Conservation (phyloP, 768 basidiomycete species). For the Podaxis sp. region DNA sequence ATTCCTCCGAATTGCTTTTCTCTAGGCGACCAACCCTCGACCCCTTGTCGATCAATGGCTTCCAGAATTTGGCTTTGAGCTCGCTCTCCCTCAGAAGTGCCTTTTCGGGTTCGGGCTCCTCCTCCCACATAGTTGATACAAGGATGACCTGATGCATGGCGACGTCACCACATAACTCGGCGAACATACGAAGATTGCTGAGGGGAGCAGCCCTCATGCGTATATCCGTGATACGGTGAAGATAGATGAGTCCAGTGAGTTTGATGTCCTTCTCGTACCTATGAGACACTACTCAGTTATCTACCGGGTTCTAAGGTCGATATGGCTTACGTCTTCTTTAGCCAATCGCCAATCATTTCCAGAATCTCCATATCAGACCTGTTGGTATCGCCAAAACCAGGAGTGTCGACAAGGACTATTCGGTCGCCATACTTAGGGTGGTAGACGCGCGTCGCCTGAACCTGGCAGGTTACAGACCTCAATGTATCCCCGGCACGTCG, state of each 20-base stretch:
- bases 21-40: slow-evolving; percentile 25
- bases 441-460: slow-evolving; percentile 28
- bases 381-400: slow-evolving; percentile 33
- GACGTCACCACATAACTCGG: slow-evolving; percentile 20
- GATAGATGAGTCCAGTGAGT: slow-evolving; percentile 13
- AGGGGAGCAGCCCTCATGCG: slow-evolving; percentile 1
- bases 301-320: not conserved
- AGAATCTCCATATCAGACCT: slow-evolving; percentile 19
- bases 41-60: slow-evolving; percentile 43
- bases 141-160: slow-evolving; percentile 22
- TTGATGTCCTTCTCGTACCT: slow-evolving; percentile 1
- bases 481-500: slow-evolving; percentile 19
- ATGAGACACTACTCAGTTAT: not conserved
- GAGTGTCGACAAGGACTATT: slow-evolving; percentile 39
- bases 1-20: slow-evolving; percentile 16
- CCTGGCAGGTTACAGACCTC: slow-evolving; percentile 35
- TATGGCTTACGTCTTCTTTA: slow-evolving; percentile 12
- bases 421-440: slow-evolving; percentile 13
- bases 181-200: slow-evolving; percentile 31
- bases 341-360: slow-evolving; percentile 14
- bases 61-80: slow-evolving; percentile 40
- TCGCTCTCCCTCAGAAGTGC: slow-evolving; percentile 26
- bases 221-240: slow-evolving; percentile 12
- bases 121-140: slow-evolving; percentile 33
- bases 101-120: slow-evolving; percentile 16